Percentiles rank a stretch among this genome's conserved stretches.
Conservation (phyloP, 768 basidiomycete genomes). For the Mycena crocata region DNA sequence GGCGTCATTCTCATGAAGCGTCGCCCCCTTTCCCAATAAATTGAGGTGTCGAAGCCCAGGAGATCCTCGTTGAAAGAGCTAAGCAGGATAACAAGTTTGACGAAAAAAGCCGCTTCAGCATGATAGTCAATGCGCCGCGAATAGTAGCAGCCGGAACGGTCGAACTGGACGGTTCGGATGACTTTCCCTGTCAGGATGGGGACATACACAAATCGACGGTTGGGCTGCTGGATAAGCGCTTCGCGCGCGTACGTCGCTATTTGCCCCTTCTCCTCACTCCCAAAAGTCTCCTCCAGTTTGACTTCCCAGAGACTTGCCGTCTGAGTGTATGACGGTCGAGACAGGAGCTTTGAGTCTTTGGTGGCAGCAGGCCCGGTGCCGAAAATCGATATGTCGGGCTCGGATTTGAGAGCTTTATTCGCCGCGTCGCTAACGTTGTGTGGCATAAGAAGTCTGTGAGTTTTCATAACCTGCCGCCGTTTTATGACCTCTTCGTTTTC, state of each 20-base stretch:
- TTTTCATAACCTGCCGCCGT: neutral
- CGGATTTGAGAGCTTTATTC: slow-evolving; percentile 2
- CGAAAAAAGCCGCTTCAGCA: slow-evolving; percentile 25
- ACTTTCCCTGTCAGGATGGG: slow-evolving; percentile 29
- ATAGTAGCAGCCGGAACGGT: slow-evolving; percentile 33
- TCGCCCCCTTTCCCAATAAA: slow-evolving; percentile 31
- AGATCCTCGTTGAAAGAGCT: slow-evolving; percentile 28
- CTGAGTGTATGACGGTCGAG: neutral
- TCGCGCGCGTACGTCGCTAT: slow-evolving; percentile 33
- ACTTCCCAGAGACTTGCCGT: slow-evolving; percentile 21
- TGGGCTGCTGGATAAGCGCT: slow-evolving; percentile 35
- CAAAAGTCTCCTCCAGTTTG: slow-evolving; percentile 4
- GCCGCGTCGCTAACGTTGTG: neutral
- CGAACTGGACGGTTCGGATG: slow-evolving; percentile 33
- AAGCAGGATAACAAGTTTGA: slow-evolving; percentile 37
- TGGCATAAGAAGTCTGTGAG: neutral
- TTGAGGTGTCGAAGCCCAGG: slow-evolving; percentile 39
- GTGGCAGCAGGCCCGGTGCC: slow-evolving; percentile 19
- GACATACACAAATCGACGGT: slow-evolving; percentile 35
- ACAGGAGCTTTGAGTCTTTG: neutral
- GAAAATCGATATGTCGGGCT: slow-evolving; percentile 18
- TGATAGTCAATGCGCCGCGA: slow-evolving; percentile 34
- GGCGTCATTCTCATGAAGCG: slow-evolving; percentile 18
- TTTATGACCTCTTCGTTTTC: neutral
- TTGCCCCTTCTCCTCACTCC: slow-evolving; percentile 14